These are phyloP conservation scores for Saccharomycopsis hybrid DNA, from an alignment of 1,139 yeast species.

Conservation along the genomic window DNA sequence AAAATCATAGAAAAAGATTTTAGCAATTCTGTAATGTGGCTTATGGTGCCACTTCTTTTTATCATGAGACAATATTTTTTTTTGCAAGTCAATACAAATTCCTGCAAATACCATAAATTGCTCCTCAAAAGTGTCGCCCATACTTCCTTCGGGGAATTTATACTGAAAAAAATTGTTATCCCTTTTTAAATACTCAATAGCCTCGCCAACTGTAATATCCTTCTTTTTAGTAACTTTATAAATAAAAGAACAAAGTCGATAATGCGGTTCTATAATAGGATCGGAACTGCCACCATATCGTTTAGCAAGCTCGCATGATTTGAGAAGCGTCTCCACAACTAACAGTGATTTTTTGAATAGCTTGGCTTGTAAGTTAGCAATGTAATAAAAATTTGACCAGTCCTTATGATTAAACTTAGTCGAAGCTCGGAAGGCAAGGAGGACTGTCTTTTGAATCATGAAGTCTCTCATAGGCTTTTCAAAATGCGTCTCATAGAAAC, in stretches of 20 bases:
- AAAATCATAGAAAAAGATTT: constrained; percentile 49
- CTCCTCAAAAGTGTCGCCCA: too few relatives aligned
- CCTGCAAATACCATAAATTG: constrained; percentile 25
- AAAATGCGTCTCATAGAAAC: constrained; percentile 22
- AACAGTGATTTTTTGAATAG: constrained; percentile 28
- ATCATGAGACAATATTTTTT: constrained; percentile 47
- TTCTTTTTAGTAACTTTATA: constrained; percentile 48
- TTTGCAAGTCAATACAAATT: constrained; percentile 32
- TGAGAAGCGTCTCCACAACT: constrained; percentile 33
- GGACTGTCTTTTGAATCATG: constrained; percentile 25
- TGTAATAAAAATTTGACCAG: constrained; percentile 59
- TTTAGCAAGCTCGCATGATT: constrained; percentile 39
- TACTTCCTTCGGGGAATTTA: neutral
- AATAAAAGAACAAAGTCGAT: constrained; percentile 49
- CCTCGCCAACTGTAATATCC: constrained; percentile 33
- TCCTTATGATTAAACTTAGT: constrained; percentile 39
- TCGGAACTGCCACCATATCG: constrained; percentile 41
- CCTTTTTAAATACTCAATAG: constrained; percentile 33
- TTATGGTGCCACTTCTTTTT: constrained; percentile 91
- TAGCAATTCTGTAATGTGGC: constrained; percentile 71
- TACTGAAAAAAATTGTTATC: constrained; percentile 27
- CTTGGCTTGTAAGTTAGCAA: constrained; percentile 57
- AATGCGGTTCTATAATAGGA: constrained; percentile 67
- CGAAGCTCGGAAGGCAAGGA: constrained; percentile 37
- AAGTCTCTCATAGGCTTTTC: constrained; percentile 26